These are phyloP conservation scores for Aspergillus carbonarius DNA, from an alignment of 2,329 filamentous ascomycete genomes.

Conservation along the genomic window DNA sequence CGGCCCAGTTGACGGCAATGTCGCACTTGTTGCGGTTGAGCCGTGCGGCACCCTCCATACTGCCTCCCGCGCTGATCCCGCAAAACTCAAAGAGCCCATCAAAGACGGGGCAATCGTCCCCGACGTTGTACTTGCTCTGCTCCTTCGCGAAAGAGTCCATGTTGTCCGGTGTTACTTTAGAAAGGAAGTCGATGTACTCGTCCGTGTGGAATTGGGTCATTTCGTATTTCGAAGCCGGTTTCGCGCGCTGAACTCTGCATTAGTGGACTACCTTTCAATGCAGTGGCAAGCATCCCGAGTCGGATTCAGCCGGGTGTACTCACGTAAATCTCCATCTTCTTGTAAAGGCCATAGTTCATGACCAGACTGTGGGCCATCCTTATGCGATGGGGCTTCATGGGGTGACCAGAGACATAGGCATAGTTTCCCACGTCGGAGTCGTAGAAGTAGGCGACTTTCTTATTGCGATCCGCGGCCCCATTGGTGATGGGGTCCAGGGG, in stretches of 20 bases:
- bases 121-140: conserved; percentile 75
- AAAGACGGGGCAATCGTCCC: conserved; percentile 65
- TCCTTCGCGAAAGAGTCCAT: conserved; percentile 93
- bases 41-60: conserved; percentile 69
- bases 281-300: neutral
- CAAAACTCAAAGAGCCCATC: conserved; percentile 71
- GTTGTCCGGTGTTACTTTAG: conserved; percentile 95
- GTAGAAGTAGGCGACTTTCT: conserved; percentile 97
- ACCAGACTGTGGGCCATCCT: conserved; percentile 65
- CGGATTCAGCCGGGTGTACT: conserved; percentile 24
- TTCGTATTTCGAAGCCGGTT: conserved; percentile 70
- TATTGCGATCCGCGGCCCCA: conserved; percentile 56
- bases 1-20: conserved; percentile 80
- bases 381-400: conserved; percentile 68
- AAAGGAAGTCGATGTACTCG: conserved; percentile 71
- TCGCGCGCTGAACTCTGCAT: conserved; percentile 62
- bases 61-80: conserved; percentile 67
- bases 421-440: conserved; percentile 98
- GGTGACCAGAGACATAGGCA: conserved; percentile 78
- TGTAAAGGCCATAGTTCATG: conserved; percentile 73
- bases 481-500: conserved; percentile 57
- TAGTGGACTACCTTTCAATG: conserved; percentile 16
- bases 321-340: conserved; percentile 71
- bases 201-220: conserved; percentile 74
- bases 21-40: conserved; percentile 68